Conservation (phyloP, 257 asterid genomes). For the Solanum tacnaense region DNA sequence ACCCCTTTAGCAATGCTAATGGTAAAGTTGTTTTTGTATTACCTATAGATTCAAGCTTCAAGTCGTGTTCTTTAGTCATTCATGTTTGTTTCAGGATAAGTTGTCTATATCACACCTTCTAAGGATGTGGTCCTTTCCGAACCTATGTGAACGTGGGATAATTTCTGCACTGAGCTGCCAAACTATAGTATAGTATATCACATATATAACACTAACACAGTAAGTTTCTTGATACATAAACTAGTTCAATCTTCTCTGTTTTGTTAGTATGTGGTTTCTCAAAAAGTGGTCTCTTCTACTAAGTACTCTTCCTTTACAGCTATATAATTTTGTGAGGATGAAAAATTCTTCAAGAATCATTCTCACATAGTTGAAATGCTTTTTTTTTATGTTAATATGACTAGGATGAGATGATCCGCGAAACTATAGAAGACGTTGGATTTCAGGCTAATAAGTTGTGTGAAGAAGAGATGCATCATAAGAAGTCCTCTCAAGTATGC, state of each 20-base stretch:
- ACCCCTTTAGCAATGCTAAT: not conserved
- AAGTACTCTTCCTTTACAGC: not conserved
- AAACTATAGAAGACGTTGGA: conserved; percentile 51
- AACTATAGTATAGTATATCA: not conserved
- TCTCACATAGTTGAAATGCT: not conserved
- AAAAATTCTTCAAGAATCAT: not conserved
- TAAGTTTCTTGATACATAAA: not conserved
- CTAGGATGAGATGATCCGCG: conserved; percentile 44
- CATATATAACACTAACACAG: not conserved
- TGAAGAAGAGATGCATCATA: conserved; percentile 12
- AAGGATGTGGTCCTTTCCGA: not conserved
- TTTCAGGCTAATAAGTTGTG: conserved; percentile 29
- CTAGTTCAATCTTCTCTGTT: not conserved
- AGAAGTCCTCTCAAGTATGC: conserved; percentile 27
- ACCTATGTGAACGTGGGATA: rapidly evolving
- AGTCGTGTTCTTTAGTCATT: not conserved
- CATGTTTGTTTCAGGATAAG: not conserved
- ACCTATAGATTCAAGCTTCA: not conserved
- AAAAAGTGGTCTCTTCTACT: not conserved
- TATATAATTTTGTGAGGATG: not conserved
- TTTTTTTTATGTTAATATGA: not conserved
- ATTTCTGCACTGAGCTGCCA: not conserved
- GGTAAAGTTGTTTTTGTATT: not conserved
- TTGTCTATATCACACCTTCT: not conserved
- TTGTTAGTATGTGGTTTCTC: not conserved